Evolutionary conservation across 1,139 yeast genomes (phyloP).

Genomic region (Yamadazyma mexicana): DNA sequence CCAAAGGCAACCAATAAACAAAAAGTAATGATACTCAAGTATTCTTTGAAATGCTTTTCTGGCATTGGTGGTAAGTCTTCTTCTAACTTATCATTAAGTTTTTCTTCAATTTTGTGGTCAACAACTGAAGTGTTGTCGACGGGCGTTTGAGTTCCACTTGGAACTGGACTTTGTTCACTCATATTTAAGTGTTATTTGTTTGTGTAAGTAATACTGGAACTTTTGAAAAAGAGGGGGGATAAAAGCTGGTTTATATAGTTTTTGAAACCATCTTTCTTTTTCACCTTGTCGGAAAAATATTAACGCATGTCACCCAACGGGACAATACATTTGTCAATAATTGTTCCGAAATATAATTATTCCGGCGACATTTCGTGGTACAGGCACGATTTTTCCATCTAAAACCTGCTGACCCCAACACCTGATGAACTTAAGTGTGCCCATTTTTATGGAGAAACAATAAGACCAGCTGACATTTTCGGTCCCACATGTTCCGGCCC

Average conservation of each 20-base stretch:
- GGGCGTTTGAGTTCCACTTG: conserved; percentile 35
- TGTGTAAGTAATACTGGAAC: not conserved
- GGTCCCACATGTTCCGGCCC: not conserved
- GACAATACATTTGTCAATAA: not conserved
- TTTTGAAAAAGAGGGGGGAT: not conserved
- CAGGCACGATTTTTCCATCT: not conserved
- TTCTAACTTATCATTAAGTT: conserved; percentile 7
- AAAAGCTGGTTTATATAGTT: not conserved
- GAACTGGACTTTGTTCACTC: conserved; percentile 12
- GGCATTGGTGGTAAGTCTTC: conserved; percentile 23
- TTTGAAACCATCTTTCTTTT: not conserved
- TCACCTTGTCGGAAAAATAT: conserved; percentile 1
- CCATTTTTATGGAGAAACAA: not conserved
- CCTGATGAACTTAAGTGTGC: not conserved
- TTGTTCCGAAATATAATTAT: not conserved
- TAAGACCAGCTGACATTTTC: not conserved
- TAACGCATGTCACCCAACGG: conserved; percentile 1
- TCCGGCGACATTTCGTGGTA: not conserved
- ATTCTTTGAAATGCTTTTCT: conserved; percentile 29
- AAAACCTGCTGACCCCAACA: not conserved
- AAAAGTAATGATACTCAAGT: conserved; percentile 33
- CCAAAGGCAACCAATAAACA: conserved; percentile 55
- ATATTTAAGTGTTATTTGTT: conserved; percentile 3
- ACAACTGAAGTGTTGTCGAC: conserved; percentile 29
- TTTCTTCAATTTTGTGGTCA: conserved; percentile 24